phyloP scores from a whole-genome alignment of 2,329 filamentous ascomycete species.

The Arthrobotrys pseudoclavata region DNA sequence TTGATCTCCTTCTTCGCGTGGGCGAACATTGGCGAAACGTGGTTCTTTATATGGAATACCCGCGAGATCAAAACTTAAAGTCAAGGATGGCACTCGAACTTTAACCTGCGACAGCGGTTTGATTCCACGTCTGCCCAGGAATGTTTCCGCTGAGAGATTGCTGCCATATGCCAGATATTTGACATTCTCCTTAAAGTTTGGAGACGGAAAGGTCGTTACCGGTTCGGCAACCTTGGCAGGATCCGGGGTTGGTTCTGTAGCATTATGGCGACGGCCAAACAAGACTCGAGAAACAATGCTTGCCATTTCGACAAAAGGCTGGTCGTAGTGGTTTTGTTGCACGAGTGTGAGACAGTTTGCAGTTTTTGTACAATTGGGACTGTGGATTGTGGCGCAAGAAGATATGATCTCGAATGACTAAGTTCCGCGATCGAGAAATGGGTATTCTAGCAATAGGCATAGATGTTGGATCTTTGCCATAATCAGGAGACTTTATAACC shows the following conservation, averaged over 20 bases:
- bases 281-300: conserved; percentile 33
- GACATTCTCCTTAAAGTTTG: conserved; percentile 69
- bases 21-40: conserved; percentile 86
- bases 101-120: conserved; percentile 83
- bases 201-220: conserved; percentile 47
- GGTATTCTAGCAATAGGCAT: background rate
- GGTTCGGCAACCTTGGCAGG: conserved; percentile 39
- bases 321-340: background rate
- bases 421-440: background rate
- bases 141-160: conserved; percentile 83
- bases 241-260: conserved; percentile 29
- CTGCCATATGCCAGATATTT: conserved; percentile 92
- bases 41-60: conserved; percentile 89
- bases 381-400: background rate
- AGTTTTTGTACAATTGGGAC: background rate
- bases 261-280: conserved; percentile 47
- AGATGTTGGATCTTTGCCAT: conserved; percentile 27
- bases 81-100: conserved; percentile 82
- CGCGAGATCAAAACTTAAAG: conserved; percentile 85
- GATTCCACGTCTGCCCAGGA: conserved; percentile 82
- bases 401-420: background rate
- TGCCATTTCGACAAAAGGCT: conserved; percentile 19
- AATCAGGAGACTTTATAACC: conserved; percentile 37
- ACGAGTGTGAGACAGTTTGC: background rate
- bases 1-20: conserved; percentile 73